These are phyloP conservation scores for Alternaria conjuncta DNA, from an alignment of 2,329 filamentous ascomycete genomes.

Conservation along the genomic window DNA sequence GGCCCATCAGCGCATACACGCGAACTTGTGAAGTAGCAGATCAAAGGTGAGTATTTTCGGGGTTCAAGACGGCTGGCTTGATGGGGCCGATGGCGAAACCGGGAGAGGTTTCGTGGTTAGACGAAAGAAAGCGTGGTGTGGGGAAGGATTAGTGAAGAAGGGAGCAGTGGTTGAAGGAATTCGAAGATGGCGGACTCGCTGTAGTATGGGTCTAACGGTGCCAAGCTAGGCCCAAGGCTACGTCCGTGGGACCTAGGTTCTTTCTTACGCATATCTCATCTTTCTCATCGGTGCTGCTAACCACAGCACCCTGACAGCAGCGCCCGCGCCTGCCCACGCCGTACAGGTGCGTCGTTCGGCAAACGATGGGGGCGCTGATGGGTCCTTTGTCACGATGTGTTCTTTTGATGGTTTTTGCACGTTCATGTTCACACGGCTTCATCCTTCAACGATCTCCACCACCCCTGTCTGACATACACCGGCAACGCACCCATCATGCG, in stretches of 20 bases:
- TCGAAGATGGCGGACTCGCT: conserved; percentile 29
- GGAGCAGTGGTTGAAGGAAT: conserved; percentile 34
- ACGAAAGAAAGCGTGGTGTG: conserved; percentile 21
- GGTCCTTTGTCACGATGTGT: background rate
- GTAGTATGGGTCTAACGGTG: conserved; percentile 23
- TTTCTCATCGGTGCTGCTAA: conserved; percentile 24
- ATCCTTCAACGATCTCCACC: conserved; percentile 15
- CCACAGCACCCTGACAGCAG: conserved; percentile 12
- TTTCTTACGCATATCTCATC: conserved; percentile 31
- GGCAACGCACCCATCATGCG: conserved; percentile 7
- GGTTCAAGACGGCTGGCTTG: conserved; percentile 9
- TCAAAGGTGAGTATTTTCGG: conserved; percentile 20
- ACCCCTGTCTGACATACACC: conserved; percentile 14
- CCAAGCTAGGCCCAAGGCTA: conserved; percentile 28
- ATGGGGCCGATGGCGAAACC: conserved; percentile 29
- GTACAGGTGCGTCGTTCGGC: conserved; percentile 6
- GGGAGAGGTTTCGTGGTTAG: conserved; percentile 9
- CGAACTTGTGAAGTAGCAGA: conserved; percentile 28
- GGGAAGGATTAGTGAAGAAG: conserved; percentile 22
- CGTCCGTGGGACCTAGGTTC: conserved; percentile 30
- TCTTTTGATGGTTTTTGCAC: conserved; percentile 13
- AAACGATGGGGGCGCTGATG: conserved; percentile 7
- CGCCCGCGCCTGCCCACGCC: conserved; percentile 16
- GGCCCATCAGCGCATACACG: conserved; percentile 43
- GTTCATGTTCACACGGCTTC: conserved; percentile 16